phyloP scores from a whole-genome alignment of 371 early-diverging fungal genomes.

The Mucor lusitanicus region DNA sequence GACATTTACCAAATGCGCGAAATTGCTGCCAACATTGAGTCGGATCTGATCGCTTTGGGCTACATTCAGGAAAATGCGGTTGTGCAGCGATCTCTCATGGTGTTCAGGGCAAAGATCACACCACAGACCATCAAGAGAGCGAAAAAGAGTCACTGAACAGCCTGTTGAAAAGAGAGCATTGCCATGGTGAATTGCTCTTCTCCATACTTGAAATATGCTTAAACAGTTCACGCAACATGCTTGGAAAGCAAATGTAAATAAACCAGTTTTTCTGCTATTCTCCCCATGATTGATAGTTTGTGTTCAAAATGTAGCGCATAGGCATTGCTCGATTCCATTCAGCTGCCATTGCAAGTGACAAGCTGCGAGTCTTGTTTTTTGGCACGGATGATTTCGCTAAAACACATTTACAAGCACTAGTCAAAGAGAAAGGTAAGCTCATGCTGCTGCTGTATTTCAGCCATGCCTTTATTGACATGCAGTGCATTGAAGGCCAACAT shows the following conservation, averaged over 20 bases:
- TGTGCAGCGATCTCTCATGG: neutral
- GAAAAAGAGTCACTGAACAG: slow-evolving; percentile 3
- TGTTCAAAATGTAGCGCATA: neutral
- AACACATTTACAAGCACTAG: slow-evolving; percentile 61
- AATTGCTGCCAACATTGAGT: slow-evolving; percentile 12
- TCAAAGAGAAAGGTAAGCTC: slow-evolving; percentile 51
- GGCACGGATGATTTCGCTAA: slow-evolving; percentile 85
- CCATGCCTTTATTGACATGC: neutral
- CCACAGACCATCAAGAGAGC: neutral
- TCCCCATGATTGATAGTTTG: neutral
- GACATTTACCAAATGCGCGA: slow-evolving; percentile 44
- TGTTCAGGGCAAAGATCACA: slow-evolving; percentile 4
- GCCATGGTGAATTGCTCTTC: too few relatives aligned
- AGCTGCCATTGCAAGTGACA: neutral
- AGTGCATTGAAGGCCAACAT: neutral
- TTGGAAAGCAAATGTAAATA: slow-evolving; percentile 3
- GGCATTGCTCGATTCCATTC: neutral
- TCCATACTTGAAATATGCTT: neutral
- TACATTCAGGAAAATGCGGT: neutral
- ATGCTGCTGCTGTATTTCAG: neutral
- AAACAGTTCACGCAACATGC: neutral
- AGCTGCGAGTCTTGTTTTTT: slow-evolving; percentile 70
- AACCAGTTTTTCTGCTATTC: neutral
- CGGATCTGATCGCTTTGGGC: slow-evolving; percentile 4
- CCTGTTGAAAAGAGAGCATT: neutral